A percentile compares a stretch with the other conserved stretches of the same genome.
Evolutionary conservation across 176 grass and related monocot species (phyloP).

Genomic region (Oryza nivara): DNA sequence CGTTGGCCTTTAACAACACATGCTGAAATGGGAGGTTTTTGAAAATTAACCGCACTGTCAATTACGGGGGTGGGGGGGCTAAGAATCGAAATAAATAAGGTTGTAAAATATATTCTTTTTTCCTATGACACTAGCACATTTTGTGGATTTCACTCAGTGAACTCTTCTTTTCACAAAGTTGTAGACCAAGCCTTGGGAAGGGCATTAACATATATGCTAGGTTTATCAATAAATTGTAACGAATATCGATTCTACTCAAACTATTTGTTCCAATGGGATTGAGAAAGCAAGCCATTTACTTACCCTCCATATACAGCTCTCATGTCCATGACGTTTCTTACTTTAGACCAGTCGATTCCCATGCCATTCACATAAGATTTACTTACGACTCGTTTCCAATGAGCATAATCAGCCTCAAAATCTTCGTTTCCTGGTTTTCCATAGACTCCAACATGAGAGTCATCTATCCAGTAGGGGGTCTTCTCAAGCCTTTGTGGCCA

Average conservation of each 20-base stretch:
- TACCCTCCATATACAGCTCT: constrained; percentile 98
- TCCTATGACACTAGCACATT: not conserved
- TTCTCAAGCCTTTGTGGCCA: constrained; percentile 88
- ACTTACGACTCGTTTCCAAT: constrained; percentile 87
- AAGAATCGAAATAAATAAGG: not conserved
- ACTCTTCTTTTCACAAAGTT: not conserved
- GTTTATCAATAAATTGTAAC: not conserved
- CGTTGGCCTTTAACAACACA: constrained; percentile 4
- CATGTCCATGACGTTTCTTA: constrained; percentile 99
- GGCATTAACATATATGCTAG: not conserved
- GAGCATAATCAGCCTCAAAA: constrained; percentile 82
- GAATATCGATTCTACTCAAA: constrained; percentile 14
- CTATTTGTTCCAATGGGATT: not conserved
- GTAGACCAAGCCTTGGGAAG: not conserved
- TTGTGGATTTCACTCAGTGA: not conserved
- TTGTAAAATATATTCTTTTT: not conserved
- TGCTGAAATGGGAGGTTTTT: not conserved
- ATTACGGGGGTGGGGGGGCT: too few species aligned
- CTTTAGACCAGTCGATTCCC: constrained; percentile 93
- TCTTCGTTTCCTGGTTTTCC: constrained; percentile 90
- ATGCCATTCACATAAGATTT: constrained; percentile 90
- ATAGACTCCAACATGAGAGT: constrained; percentile 80
- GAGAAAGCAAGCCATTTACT: constrained; percentile 36
- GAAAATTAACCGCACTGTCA: not conserved
- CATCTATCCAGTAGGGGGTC: constrained; percentile 84